Base-by-base conservation (phyloP, 208 protist genomes). In the Trypanosoma congolense region DNA sequence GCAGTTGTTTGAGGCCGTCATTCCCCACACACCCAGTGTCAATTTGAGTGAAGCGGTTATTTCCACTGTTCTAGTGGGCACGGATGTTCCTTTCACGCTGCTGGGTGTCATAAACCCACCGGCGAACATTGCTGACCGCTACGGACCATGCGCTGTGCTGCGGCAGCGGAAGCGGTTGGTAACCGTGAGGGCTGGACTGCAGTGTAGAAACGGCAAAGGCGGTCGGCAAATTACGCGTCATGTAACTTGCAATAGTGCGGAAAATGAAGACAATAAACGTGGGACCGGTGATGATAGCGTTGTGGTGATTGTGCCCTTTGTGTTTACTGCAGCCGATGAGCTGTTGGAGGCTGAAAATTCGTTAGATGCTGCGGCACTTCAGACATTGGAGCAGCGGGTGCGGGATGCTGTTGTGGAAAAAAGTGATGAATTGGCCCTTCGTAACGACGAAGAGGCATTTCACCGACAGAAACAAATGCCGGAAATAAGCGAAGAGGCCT, bases 401-500 rank as follows among this genome's bases (percentile, higher is more conserved):
- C 63, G 80, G 10, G 64, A 64, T 12, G 64, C 61, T 40, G 59
- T 94, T 14, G 64, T 67, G 3, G 53, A 67, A 43, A 25, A 36
- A 4, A 81, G 73, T 38, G 83, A 90, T 29, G 82, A 89, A 33
- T 33, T 80, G n/a, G 69, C 81, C 12, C 62, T 89, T 38, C 81
- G 80, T 18, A 73, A 94, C 56, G 87, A 94, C 45, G 87, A 94
- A 56, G 75, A 87, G 47, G 77, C 80, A 1, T 94, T 85, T 47
- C 68, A 88, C 42, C 63, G 56, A 1, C 87, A 85, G 54, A 75
- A 87, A 66, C 76, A 85, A 42, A 87, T 91, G 82, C 75, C 78
- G 12, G 57, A 56, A 51, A 75, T 90, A 21, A 81, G 70, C 24
- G 41, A 62, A 25, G 57, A 44, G 36, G 50, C 62, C 40, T 12